Evolutionary conservation across 2,329 filamentous ascomycete genomes (phyloP).

Genomic region (Thelonectria discophora): DNA sequence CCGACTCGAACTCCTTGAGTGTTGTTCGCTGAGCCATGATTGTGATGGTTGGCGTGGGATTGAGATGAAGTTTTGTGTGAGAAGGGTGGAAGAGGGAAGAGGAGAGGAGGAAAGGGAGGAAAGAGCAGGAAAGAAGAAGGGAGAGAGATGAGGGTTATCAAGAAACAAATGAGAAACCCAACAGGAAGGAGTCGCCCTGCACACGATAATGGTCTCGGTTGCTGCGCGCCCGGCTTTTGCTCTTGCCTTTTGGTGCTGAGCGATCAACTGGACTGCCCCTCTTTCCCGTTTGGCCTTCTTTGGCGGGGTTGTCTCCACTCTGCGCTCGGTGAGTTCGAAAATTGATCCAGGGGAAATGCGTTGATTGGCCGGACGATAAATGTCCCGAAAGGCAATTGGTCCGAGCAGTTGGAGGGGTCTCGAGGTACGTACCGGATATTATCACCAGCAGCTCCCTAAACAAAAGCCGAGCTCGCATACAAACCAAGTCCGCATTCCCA

Average conservation of each 20-base stretch:
- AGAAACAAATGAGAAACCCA: constrained; percentile 7
- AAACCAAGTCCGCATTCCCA: too few species aligned
- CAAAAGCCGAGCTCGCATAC: too few species aligned
- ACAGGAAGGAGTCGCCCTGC: constrained; percentile 16
- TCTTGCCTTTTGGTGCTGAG: not conserved
- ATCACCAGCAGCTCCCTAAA: too few species aligned
- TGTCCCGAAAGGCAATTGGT: not conserved
- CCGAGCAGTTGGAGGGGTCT: not conserved
- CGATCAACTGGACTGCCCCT: constrained; percentile 31
- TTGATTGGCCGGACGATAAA: constrained; percentile 8
- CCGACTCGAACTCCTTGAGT: constrained; percentile 85
- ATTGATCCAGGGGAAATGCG: constrained; percentile 28
- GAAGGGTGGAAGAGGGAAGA: not conserved
- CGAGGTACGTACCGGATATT: not conserved
- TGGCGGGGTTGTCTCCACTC: constrained; percentile 22
- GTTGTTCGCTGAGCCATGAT: constrained; percentile 76
- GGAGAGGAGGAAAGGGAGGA: not conserved
- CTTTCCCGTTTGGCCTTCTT: constrained; percentile 33
- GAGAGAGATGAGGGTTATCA: constrained; percentile 6
- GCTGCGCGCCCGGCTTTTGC: constrained; percentile 16
- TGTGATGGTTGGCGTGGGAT: constrained; percentile 4
- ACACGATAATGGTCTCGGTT: constrained; percentile 39
- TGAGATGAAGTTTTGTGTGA: not conserved
- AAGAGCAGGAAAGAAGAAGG: constrained; percentile 8
- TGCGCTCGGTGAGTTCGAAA: constrained; percentile 40